phyloP scores from a whole-genome alignment of 1,139 yeast species.

The Protomyces lactucae-debilis region DNA sequence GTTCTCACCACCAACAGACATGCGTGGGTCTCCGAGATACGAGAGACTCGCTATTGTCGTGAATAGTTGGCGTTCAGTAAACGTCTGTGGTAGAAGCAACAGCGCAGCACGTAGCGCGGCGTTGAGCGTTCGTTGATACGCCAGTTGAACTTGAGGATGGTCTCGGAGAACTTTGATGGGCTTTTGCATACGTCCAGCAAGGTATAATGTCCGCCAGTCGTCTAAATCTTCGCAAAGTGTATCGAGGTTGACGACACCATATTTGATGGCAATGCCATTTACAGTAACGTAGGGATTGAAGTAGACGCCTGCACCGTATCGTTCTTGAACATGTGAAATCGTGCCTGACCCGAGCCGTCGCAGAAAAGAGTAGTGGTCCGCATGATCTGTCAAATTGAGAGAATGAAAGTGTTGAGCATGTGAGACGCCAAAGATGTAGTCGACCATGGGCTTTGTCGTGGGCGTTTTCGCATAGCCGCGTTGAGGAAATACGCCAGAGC shows the following conservation, averaged over 20 bases:
- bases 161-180: conserved; percentile 73
- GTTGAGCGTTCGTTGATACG: conserved; percentile 70
- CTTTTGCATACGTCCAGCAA: conserved; percentile 91
- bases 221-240: conserved; percentile 61
- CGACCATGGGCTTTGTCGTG: conserved; percentile 61
- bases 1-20: conserved; percentile 83
- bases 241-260: conserved; percentile 72
- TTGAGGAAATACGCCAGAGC: conserved; percentile 89
- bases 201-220: conserved; percentile 77
- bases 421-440: conserved; percentile 78
- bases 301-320: conserved; percentile 82
- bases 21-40: conserved; percentile 79
- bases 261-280: conserved; percentile 60
- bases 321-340: conserved; percentile 56
- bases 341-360: conserved; percentile 56
- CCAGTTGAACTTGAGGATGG: conserved; percentile 55
- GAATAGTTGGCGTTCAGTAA: conserved; percentile 64
- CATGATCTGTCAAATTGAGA: conserved; percentile 58
- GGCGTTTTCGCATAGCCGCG: conserved; percentile 36
- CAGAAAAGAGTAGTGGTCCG: conserved; percentile 70
- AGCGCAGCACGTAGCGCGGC: conserved; percentile 76
- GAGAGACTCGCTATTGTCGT: conserved; percentile 74
- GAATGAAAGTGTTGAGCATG: conserved; percentile 72
- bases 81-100: conserved; percentile 50
- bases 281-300: conserved; percentile 83